Evolutionary conservation across 768 basidiomycete genomes (phyloP).

Genomic region (Amanita jacksonii): DNA sequence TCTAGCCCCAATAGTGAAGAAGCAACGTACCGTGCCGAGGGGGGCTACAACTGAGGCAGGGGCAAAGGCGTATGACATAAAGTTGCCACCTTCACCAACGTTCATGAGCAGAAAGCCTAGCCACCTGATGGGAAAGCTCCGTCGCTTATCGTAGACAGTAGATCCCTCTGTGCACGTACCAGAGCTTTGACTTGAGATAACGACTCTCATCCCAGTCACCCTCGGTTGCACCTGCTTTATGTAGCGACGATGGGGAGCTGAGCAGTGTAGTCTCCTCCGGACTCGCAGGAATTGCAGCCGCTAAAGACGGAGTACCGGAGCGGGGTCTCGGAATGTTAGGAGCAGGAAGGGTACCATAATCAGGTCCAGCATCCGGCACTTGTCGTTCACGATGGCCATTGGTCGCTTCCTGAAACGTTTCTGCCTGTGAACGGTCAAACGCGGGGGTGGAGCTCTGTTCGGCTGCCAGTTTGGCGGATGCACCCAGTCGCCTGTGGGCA

Average conservation of each 20-base stretch:
- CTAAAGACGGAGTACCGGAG: neutral
- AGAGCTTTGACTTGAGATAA: constrained; percentile 79
- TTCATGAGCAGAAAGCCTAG: constrained; percentile 83
- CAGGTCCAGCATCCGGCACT: neutral
- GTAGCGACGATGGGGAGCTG: neutral
- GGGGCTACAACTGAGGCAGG: constrained; percentile 93
- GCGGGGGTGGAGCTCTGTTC: neutral
- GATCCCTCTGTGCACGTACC: constrained; percentile 33
- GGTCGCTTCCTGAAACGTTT: neutral
- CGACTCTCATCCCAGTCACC: constrained; percentile 48
- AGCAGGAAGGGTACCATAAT: neutral
- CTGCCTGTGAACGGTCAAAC: too few relatives aligned
- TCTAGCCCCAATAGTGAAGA: constrained; percentile 1
- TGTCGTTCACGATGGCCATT: neutral
- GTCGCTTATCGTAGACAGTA: constrained; percentile 4
- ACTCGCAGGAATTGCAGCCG: neutral
- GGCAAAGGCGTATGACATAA: constrained; percentile 82
- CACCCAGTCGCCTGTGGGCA: constrained; percentile 64
- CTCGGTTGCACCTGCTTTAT: constrained; percentile 4
- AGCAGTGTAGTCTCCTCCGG: constrained; percentile 27
- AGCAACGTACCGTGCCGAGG: constrained; percentile 73
- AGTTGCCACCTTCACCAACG: constrained; percentile 84
- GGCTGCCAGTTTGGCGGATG: neutral
- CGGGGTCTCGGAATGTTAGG: neutral
- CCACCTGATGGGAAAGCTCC: constrained; percentile 68